Percentiles rank a stretch among this genome's conserved stretches.
phyloP scores from a whole-genome alignment of 306 rosid species.

The Acacia crassicarpa region DNA sequence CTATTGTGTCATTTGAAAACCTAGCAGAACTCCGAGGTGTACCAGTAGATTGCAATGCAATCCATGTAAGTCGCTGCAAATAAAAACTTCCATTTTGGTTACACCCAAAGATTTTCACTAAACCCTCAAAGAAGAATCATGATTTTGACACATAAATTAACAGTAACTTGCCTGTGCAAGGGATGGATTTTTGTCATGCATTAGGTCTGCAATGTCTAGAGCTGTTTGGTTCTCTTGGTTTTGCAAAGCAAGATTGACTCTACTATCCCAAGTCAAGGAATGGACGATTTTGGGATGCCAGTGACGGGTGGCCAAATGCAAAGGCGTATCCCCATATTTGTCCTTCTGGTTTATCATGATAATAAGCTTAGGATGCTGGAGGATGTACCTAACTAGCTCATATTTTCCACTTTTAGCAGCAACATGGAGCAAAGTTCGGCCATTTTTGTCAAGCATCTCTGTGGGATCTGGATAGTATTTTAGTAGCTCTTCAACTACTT shows the following conservation, averaged over 20 bases:
- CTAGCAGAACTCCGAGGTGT: background rate
- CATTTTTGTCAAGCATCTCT: slow-evolving; percentile 6
- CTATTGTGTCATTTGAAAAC: background rate
- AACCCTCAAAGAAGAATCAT: background rate
- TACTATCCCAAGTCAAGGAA: slow-evolving; percentile 4
- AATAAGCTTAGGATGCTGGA: background rate
- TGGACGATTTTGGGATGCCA: slow-evolving; percentile 17
- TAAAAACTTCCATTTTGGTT: background rate
- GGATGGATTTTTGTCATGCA: background rate
- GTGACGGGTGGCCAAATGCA: slow-evolving; percentile 29
- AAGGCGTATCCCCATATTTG: slow-evolving; percentile 18
- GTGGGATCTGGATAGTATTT: slow-evolving; percentile 7
- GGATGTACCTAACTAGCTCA: slow-evolving; percentile 5
- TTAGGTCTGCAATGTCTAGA: background rate
- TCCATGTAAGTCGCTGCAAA: slow-evolving; percentile 30
- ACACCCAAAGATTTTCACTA: background rate
- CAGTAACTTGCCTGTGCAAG: slow-evolving; percentile 15
- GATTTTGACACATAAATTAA: background rate
- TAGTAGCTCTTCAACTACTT: slow-evolving; percentile 15
- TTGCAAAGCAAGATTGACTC: background rate
- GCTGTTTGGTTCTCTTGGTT: background rate
- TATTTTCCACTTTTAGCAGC: slow-evolving; percentile 22
- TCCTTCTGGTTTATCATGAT: slow-evolving; percentile 33
- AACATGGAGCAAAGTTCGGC: slow-evolving; percentile 25
- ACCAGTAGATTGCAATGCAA: slow-evolving; percentile 25